Percentiles rank a stretch among this genome's conserved stretches.
phyloP scores from a whole-genome alignment of 2,329 filamentous ascomycete species.

The Colletotrichum sp. region DNA sequence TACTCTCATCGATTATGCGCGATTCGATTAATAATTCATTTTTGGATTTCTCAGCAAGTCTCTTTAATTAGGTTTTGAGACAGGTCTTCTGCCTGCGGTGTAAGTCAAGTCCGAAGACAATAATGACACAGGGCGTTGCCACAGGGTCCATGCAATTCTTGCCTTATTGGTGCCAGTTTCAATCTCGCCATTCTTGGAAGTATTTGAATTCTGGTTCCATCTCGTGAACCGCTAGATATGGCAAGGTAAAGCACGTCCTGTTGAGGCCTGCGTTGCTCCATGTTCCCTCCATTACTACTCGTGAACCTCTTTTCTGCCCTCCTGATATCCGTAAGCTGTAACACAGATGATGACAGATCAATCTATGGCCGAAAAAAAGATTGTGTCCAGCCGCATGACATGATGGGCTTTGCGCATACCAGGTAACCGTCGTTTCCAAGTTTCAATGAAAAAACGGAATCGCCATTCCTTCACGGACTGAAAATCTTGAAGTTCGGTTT shows the following conservation, averaged over 20 bases:
- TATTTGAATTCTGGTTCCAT: too few species aligned
- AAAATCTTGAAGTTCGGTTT: rapidly evolving
- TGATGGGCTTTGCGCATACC: background rate
- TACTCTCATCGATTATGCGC: rapidly evolving
- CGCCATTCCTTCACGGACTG: rapidly evolving
- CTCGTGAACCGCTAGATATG: too few species aligned
- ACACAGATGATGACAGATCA: too few species aligned
- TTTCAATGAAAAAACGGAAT: rapidly evolving
- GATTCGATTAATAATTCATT: background rate
- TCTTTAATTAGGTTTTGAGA: background rate
- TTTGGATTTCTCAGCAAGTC: background rate
- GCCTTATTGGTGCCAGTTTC: background rate
- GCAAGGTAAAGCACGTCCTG: too few species aligned
- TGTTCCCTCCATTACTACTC: too few species aligned
- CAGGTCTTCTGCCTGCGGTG: rapidly evolving
- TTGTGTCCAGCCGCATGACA: background rate
- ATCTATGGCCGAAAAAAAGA: too few species aligned
- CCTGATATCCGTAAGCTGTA: too few species aligned
- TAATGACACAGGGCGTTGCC: background rate
- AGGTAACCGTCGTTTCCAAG: background rate
- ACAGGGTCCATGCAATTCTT: too few species aligned
- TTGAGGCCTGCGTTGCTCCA: too few species aligned
- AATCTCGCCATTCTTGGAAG: too few species aligned
- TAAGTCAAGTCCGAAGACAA: background rate
- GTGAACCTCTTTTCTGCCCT: too few species aligned